A percentile compares a stretch with the other conserved stretches of the same genome.
Evolutionary conservation across 139 green algal species (phyloP).

Genomic region (Chloropicon primus): DNA sequence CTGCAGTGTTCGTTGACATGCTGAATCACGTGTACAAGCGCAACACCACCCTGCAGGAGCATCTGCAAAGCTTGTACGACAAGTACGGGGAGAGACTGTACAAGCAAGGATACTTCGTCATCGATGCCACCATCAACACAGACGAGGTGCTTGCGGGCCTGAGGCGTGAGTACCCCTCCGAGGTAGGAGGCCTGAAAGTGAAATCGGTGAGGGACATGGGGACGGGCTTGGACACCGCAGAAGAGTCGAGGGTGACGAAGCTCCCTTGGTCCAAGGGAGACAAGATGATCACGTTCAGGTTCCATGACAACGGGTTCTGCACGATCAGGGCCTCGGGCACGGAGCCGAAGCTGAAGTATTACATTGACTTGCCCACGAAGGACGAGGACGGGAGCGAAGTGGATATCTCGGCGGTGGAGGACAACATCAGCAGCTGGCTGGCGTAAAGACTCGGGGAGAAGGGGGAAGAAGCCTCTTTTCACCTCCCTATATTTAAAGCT

Average conservation of each 20-base stretch:
- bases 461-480: no score
- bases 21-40: constrained; percentile 24
- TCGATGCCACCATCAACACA: background rate
- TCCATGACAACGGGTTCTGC: constrained; percentile 29
- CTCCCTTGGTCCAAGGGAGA: constrained; percentile 50
- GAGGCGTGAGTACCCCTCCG: background rate
- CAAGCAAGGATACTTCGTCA: constrained; percentile 4
- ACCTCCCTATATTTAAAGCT: no score
- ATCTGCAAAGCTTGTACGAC: constrained; percentile 28
- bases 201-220: constrained; percentile 33
- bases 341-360: constrained; percentile 69
- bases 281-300: constrained; percentile 51
- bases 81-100: constrained; percentile 35
- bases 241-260: constrained; percentile 19
- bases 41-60: constrained; percentile 24
- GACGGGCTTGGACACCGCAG: constrained; percentile 36
- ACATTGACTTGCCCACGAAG: constrained; percentile 41
- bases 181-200: constrained; percentile 10
- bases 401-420: no score
- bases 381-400: no score
- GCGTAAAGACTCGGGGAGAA: no score
- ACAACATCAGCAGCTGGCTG: no score
- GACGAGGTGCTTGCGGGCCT: constrained; percentile 29
- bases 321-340: constrained; percentile 41
- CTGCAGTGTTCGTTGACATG: constrained; percentile 53